Base-by-base conservation (phyloP, 352 stramenopile species). In the Blastocystis sp. region DNA sequence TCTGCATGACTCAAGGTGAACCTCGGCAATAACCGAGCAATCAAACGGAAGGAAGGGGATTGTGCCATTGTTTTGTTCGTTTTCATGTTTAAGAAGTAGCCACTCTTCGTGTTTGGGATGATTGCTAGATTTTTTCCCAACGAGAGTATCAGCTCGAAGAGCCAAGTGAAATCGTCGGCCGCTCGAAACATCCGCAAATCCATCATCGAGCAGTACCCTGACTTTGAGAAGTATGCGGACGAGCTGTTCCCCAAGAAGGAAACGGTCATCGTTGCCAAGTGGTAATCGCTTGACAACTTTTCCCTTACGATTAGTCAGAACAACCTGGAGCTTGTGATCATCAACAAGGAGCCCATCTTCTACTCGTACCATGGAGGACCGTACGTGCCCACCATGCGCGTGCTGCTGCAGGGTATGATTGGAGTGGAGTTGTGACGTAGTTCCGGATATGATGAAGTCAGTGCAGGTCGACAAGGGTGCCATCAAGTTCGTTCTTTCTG, bases 401-500 rank as follows among this genome's bases (percentile, higher is more conserved):
- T 98, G 51, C 89, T 98, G 32, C 94, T 98, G 89, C 94, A 96
- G 88, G 93, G 91, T 93, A 86, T 46, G 84, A 86, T 29, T 36
- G 16, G n/a, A 9, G 71, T 81, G 34, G 73, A 56, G 7, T 69
- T 75, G 56, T 14, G 48, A 0, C 48, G 16, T 65, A 94, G 90
- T 94, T 48, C 93, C 93, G 49, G 90, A 94, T 69, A 92, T 96
- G 53, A 97, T 97, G 93, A 93, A 94, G 87, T 90, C 91, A 72
- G 93, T 96, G 86, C 90, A 92, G 53, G 95, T 97, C 0, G 96
- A 98, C 90, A 97, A 97, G 89, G 96, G 96, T 59, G 96, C 95
- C 0, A 98, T 98, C 89, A 95, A 94, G 69, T 98, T 97, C 87
- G 90, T 98, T 75, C 89, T 98, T 14, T 97, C 94, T 4, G 96